Percentiles rank a stretch among this genome's conserved stretches.
Conservation (phyloP, 2,329 filamentous ascomycete species). For the Aspergillus aculeatus region DNA sequence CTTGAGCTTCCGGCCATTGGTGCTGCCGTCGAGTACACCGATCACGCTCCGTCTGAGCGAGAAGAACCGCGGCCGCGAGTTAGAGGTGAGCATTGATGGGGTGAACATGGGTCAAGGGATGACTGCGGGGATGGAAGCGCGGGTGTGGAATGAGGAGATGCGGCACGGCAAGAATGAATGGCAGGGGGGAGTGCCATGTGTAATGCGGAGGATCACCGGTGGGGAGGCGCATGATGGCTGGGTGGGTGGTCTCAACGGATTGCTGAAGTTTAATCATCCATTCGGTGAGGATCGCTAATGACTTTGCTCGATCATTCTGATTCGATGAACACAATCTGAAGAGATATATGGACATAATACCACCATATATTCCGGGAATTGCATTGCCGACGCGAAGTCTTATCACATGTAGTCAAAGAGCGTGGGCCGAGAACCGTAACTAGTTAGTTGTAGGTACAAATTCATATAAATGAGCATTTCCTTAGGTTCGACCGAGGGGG, state of each 20-base stretch:
- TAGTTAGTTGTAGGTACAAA: too few species aligned
- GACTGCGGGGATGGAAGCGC: constrained; percentile 75
- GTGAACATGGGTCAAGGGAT: constrained; percentile 65
- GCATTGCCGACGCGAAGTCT: too few species aligned
- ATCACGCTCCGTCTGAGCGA: constrained; percentile 79
- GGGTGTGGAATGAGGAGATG: constrained; percentile 84
- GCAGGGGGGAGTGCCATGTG: constrained; percentile 85
- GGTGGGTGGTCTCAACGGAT: constrained; percentile 89
- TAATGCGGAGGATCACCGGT: constrained; percentile 65
- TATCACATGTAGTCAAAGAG: too few species aligned
- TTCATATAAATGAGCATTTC: too few species aligned
- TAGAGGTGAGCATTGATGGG: constrained; percentile 78
- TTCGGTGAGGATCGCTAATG: constrained; percentile 67
- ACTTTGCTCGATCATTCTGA: neutral
- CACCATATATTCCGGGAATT: too few species aligned
- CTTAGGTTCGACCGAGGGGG: too few species aligned
- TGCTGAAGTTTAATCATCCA: constrained; percentile 96
- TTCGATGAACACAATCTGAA: too few species aligned
- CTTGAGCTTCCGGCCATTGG: constrained; percentile 85
- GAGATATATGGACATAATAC: too few species aligned
- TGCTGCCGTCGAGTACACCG: constrained; percentile 80
- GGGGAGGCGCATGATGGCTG: constrained; percentile 76
- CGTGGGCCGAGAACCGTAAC: too few species aligned
- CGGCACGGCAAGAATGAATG: constrained; percentile 52
- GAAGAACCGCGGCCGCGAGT: constrained; percentile 72